Evolutionary conservation across 2,329 filamentous ascomycete species (phyloP), one percentile per base, ranked within the genome.

Genomic region (Stromatinia cepivora): DNA sequence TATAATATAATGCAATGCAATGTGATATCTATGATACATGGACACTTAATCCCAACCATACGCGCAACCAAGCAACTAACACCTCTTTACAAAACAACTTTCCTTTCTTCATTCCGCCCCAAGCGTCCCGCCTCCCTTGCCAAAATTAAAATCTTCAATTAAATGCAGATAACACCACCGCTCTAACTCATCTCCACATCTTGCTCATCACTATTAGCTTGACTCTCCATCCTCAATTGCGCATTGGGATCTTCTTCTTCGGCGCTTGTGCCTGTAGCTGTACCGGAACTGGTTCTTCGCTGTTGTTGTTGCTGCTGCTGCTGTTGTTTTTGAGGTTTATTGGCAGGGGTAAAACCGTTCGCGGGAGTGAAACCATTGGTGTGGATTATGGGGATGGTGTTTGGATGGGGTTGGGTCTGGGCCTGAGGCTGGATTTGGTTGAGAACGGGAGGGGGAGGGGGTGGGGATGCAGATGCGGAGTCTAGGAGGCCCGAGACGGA

Each of bases 161-260:
- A 11, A 62, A 7, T 36, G 4, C 20, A 20, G 17, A 22, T 36
- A 61, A 11, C 31, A 46, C 45, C 31, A 57, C 2, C 20, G 9
- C 17, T 17, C 72, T 67, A 74, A 62, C 69, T 72, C 77, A 79
- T 79, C 63, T 77, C 75, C 13, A 77, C 73, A 73, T 39, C 46
- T 3, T 52, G 45, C 8, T 28, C 66, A 25, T 54, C 58, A 15
- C 45, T 42, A 17, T 50, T 67, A 11, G 67, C 64, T 42, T 46
- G 56, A 36, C 73, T 72, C 72, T 79, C 77, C 72, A 75, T 76
- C 72, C 77, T 71, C 67, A 79, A 67, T 71, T 79, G 77, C 69
- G 69, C 73, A 68, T 76, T 76, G 0, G 77, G 77, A 72, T 77
- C 76, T 45, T 73, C 73, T 15, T 73, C 74, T 57, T 72, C 71